phyloP scores from a whole-genome alignment of 257 asterid species.

The Agastache rugosa region DNA sequence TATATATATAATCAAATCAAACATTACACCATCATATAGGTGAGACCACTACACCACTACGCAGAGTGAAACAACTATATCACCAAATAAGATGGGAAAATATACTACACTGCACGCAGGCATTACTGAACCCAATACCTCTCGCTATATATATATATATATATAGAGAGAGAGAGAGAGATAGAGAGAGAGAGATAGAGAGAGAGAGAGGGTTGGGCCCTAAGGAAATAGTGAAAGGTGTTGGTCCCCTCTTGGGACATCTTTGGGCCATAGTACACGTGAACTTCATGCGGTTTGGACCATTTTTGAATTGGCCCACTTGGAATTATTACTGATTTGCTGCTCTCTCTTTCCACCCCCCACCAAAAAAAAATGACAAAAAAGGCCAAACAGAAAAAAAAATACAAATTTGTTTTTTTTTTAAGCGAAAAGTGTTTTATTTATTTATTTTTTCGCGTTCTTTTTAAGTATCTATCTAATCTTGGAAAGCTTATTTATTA shows the following conservation, averaged over 20 bases:
- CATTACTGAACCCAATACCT: too few species aligned
- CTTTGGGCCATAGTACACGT: constrained; percentile 44
- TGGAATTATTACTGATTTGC: constrained; percentile 21
- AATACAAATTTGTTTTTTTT: not conserved
- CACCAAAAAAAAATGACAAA: too few species aligned
- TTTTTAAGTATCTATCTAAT: not conserved
- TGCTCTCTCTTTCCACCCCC: not conserved
- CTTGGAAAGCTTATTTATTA: not conserved
- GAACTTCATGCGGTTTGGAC: constrained; percentile 45
- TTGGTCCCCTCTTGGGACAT: constrained; percentile 26
- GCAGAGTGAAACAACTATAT: too few species aligned
- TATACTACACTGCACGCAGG: too few species aligned
- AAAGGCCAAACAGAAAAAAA: not conserved
- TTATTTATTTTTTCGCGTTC: not conserved
- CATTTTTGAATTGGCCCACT: constrained; percentile 27
- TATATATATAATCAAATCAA: too few species aligned
- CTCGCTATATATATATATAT: too few species aligned
- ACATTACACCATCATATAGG: too few species aligned
- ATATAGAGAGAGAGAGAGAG: too few species aligned
- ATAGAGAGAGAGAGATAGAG: not conserved
- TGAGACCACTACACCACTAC: too few species aligned
- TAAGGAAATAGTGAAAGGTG: not conserved
- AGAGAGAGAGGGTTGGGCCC: constrained; percentile 35
- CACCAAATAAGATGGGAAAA: too few species aligned
- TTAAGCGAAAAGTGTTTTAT: not conserved